A percentile compares a stretch with the other conserved stretches of the same genome.
phyloP scores from a whole-genome alignment of 495 filamentous ascomycete genomes.

The Parathielavia hyrcaniae region DNA sequence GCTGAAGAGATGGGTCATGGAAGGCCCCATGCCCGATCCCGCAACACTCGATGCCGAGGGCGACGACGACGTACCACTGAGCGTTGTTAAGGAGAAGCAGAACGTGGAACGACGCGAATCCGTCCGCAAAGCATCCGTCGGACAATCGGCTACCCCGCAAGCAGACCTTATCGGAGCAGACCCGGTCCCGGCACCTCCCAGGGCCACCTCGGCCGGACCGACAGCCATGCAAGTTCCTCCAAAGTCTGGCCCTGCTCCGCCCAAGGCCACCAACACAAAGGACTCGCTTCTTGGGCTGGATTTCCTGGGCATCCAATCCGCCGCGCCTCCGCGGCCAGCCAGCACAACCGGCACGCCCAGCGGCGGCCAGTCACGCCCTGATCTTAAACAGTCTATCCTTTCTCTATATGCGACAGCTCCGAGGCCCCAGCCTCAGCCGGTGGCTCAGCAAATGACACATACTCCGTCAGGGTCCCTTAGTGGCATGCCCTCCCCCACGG shows the following conservation, averaged over 20 bases:
- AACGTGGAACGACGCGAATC: slow-evolving; percentile 45
- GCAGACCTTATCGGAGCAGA: slow-evolving; percentile 48
- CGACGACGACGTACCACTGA: slow-evolving; percentile 71
- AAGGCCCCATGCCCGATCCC: slow-evolving; percentile 88
- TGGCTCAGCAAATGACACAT: slow-evolving; percentile 48
- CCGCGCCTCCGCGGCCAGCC: slow-evolving; percentile 62
- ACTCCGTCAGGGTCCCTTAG: slow-evolving; percentile 38
- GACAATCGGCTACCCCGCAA: slow-evolving; percentile 36
- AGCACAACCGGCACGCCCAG: slow-evolving; percentile 61
- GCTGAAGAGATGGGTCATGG: slow-evolving; percentile 96
- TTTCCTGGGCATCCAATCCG: slow-evolving; percentile 70
- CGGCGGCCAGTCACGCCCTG: slow-evolving; percentile 69
- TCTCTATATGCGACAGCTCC: slow-evolving; percentile 88
- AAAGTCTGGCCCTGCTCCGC: slow-evolving; percentile 57
- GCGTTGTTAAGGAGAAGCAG: slow-evolving; percentile 54
- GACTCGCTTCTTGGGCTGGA: slow-evolving; percentile 91
- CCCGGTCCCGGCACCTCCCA: slow-evolving; percentile 35
- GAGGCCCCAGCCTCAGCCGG: slow-evolving; percentile 52
- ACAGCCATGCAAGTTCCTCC: slow-evolving; percentile 61
- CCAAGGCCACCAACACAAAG: slow-evolving; percentile 52
- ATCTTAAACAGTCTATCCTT: slow-evolving; percentile 93
- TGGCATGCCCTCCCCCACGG: slow-evolving; percentile 51
- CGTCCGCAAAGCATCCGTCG: slow-evolving; percentile 38
- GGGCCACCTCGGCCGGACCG: slow-evolving; percentile 54
- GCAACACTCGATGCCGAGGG: slow-evolving; percentile 73